These are phyloP conservation scores for Clavispora carvajalis DNA, from an alignment of 805 yeast genomes.

Conservation along the genomic window DNA sequence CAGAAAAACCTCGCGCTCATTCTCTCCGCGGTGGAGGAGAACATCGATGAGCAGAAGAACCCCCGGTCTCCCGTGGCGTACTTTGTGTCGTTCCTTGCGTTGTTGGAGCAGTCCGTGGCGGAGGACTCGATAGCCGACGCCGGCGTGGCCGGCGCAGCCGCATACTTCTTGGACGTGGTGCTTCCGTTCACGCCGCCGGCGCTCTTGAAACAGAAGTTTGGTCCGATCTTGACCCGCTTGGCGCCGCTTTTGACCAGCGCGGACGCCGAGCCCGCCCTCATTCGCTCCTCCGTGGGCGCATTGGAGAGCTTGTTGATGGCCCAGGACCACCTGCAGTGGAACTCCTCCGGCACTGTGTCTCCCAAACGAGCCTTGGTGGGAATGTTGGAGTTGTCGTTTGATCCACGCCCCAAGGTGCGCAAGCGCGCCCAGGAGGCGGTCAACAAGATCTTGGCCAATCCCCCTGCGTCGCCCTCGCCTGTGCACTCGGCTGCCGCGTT, in stretches of 20 bases:
- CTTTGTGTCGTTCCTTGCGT: slow-evolving; percentile 74
- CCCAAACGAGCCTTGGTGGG: slow-evolving; percentile 82
- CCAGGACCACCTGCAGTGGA: slow-evolving; percentile 80
- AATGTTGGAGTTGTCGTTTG: slow-evolving; percentile 70
- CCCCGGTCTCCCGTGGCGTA: slow-evolving; percentile 71
- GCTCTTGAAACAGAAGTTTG: slow-evolving; percentile 67
- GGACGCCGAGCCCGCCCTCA: slow-evolving; percentile 71
- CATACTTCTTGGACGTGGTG: slow-evolving; percentile 76
- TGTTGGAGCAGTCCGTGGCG: slow-evolving; percentile 66
- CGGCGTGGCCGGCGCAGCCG: slow-evolving; percentile 65
- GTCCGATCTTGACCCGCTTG: slow-evolving; percentile 69
- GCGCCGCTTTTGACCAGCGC: slow-evolving; percentile 74
- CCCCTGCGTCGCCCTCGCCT: slow-evolving; percentile 72
- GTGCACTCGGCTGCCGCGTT: slow-evolving; percentile 72
- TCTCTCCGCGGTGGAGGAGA: slow-evolving; percentile 86
- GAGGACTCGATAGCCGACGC: slow-evolving; percentile 51
- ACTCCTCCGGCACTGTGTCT: slow-evolving; percentile 48
- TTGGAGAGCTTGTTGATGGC: slow-evolving; percentile 73
- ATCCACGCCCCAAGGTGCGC: slow-evolving; percentile 91
- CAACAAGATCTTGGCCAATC: slow-evolving; percentile 52
- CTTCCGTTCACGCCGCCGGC: slow-evolving; percentile 68
- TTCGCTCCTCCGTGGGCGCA: slow-evolving; percentile 80
- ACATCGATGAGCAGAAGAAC: slow-evolving; percentile 61
- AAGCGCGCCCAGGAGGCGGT: slow-evolving; percentile 92
- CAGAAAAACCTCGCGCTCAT: slow-evolving; percentile 83